A percentile compares a stretch with the other conserved stretches of the same genome.
Evolutionary conservation across 169 alveolate genomes (phyloP).

Genomic region (Eimeria necatrix): DNA sequence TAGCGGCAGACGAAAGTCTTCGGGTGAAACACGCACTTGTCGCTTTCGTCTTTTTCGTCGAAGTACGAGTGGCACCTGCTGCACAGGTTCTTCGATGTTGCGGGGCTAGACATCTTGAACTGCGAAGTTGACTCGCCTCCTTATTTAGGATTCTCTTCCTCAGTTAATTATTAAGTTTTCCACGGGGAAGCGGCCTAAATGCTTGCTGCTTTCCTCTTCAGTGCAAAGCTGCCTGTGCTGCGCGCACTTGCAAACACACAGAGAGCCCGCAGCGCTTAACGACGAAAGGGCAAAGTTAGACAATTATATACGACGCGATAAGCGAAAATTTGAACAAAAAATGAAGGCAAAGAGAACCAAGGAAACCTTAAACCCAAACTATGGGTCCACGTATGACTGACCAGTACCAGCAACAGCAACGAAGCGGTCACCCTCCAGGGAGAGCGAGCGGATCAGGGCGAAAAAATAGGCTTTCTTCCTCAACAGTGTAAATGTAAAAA

Average conservation of each 20-base stretch:
- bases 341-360: not conserved
- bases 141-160: not conserved
- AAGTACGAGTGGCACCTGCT: slow-evolving; percentile 31
- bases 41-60: not conserved
- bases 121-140: not conserved
- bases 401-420: too few species aligned
- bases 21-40: slow-evolving; percentile 48
- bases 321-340: not conserved
- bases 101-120: not conserved
- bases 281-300: not conserved
- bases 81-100: not conserved
- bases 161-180: not conserved
- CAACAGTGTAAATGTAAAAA: not conserved
- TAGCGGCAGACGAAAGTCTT: slow-evolving; percentile 67
- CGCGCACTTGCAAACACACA: too few species aligned
- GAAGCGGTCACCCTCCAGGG: too few species aligned
- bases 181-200: too few species aligned
- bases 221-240: too few species aligned
- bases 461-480: not conserved
- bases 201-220: too few species aligned
- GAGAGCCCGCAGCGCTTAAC: too few species aligned
- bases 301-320: not conserved
- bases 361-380: not conserved
- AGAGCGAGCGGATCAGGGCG: too few species aligned
- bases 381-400: too few species aligned